Conservation (phyloP, 371 early-diverging fungal genomes). For the Conidiobolus incongruus region DNA sequence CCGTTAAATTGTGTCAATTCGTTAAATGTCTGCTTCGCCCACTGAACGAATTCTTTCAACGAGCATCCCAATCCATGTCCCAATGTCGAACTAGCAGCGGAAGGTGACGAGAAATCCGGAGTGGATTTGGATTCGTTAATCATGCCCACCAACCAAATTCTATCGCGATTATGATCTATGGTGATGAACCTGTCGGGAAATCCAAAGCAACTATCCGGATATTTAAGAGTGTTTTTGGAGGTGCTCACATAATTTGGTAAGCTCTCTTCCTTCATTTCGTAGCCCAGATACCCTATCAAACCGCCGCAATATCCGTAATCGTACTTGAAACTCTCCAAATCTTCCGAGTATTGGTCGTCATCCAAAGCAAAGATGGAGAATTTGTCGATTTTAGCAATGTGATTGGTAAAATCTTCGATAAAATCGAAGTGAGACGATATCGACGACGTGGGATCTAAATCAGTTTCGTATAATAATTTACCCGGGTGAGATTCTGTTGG, state of each 20-base stretch:
- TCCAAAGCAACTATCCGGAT: slow-evolving; percentile 56
- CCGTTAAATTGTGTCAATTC: no score
- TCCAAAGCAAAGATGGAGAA: slow-evolving; percentile 5
- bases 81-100: background rate
- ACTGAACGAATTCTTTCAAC: no score
- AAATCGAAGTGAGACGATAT: background rate
- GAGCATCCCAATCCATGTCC: no score
- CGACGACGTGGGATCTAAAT: slow-evolving; percentile 8
- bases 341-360: background rate
- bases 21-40: no score
- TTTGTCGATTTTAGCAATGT: slow-evolving; percentile 9
- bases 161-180: slow-evolving; percentile 33
- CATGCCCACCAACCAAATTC: slow-evolving; percentile 20
- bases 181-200: slow-evolving; percentile 58
- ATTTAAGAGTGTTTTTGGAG: background rate
- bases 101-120: background rate
- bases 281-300: slow-evolving; percentile 75
- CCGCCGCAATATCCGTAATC: slow-evolving; percentile 56
- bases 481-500: background rate
- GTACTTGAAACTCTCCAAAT: slow-evolving; percentile 7
- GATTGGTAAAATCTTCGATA: slow-evolving; percentile 11
- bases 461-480: slow-evolving; percentile 9
- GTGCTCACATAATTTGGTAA: slow-evolving; percentile 22
- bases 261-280: slow-evolving; percentile 77
- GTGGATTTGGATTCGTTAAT: slow-evolving; percentile 5